Evolutionary conservation across 2,329 filamentous ascomycete genomes (phyloP).

Genomic region (Sporothrix luriei): DNA sequence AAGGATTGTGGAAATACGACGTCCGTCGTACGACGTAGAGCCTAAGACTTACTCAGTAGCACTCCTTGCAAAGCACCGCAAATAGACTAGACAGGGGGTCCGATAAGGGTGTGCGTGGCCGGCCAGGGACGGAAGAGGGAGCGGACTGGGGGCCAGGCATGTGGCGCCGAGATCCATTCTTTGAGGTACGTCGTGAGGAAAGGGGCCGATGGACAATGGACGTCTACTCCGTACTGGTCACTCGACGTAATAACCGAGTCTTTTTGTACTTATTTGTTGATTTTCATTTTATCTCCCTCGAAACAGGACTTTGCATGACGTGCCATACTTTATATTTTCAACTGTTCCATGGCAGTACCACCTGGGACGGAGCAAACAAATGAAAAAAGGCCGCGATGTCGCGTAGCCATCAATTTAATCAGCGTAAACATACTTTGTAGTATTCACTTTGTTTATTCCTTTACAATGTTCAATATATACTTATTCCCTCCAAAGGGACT

Average conservation of each 20-base stretch:
- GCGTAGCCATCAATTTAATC: background rate
- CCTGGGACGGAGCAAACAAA: background rate
- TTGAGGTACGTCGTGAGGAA: no score
- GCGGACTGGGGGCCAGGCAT: background rate
- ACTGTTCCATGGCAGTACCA: background rate
- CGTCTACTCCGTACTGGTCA: no score
- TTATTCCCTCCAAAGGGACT: background rate
- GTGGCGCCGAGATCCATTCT: background rate
- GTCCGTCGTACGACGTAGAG: no score
- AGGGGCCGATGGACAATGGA: no score
- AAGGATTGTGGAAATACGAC: background rate
- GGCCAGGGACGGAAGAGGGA: background rate
- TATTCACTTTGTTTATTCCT: constrained; percentile 6
- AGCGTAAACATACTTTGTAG: background rate
- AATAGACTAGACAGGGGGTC: background rate
- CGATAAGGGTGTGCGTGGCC: background rate
- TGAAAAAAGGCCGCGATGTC: background rate
- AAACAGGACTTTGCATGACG: no score
- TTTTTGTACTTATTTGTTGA: no score
- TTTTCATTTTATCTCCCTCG: no score
- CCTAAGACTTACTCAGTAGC: background rate
- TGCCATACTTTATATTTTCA: no score
- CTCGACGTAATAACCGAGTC: no score
- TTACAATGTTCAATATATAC: no score
- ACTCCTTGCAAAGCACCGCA: no score